Evolutionary conservation across 106 monocot species (phyloP).

Genomic region (Vanilla planifolia): DNA sequence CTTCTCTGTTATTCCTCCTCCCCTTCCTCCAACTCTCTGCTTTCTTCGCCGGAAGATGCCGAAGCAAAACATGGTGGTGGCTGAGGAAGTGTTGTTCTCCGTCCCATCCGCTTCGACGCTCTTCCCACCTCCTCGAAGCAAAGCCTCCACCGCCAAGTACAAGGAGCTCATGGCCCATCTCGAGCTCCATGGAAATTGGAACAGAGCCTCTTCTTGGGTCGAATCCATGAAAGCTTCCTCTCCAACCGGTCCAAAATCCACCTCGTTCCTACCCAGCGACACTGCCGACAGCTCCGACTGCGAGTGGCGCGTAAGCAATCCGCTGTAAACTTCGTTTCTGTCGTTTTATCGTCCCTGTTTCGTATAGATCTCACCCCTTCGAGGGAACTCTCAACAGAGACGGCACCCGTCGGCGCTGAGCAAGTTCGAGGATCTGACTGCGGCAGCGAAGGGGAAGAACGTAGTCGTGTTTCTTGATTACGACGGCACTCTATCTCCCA

Average conservation of each 20-base stretch:
- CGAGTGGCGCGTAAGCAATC: conserved; percentile 6
- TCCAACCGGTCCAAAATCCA: conserved; percentile 1
- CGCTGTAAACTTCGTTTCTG: no score
- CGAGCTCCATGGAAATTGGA: neutral
- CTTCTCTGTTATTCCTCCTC: no score
- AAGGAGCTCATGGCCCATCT: neutral
- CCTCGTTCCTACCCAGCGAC: neutral
- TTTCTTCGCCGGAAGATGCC: no score
- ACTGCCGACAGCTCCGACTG: neutral
- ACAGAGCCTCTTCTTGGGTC: neutral
- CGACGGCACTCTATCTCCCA: conserved; percentile 56
- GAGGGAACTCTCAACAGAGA: neutral
- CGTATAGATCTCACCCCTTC: neutral
- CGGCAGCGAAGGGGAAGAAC: conserved; percentile 29
- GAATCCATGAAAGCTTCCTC: conserved; percentile 11
- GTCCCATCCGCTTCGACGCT: neutral
- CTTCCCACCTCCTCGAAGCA: neutral
- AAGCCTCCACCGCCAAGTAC: neutral
- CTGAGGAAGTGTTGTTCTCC: neutral
- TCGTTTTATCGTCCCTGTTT: neutral
- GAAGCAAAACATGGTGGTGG: neutral
- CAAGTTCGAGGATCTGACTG: conserved; percentile 31
- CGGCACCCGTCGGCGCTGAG: conserved; percentile 41
- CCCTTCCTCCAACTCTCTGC: no score
- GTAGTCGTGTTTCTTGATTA: conserved; percentile 55